Evolutionary conservation across 257 asterid species (phyloP).

Genomic region (Lantana camara): DNA sequence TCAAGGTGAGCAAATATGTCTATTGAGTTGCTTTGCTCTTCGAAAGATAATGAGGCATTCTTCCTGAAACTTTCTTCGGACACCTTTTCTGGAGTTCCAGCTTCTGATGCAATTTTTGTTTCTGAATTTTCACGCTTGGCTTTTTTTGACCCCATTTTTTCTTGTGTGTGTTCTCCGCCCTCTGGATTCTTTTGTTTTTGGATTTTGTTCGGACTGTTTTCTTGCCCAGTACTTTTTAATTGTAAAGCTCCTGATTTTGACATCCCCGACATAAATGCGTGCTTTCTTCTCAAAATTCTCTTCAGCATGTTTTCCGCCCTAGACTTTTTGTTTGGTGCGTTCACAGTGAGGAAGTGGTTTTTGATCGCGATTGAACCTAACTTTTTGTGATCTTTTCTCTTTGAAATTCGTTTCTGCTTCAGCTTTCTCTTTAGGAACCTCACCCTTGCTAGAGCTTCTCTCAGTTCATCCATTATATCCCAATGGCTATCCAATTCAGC

Average conservation of each 20-base stretch:
- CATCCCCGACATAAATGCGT: constrained; percentile 16
- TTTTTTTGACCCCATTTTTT: constrained; percentile 22
- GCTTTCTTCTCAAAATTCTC: constrained; percentile 25
- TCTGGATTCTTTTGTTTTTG: constrained; percentile 22
- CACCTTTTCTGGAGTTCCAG: too few species aligned
- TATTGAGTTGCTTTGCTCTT: too few species aligned
- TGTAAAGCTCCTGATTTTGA: constrained; percentile 32
- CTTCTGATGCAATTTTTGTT: constrained; percentile 2
- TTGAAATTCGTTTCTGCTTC: constrained; percentile 22
- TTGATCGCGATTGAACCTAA: too few species aligned
- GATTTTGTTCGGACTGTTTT: constrained; percentile 22
- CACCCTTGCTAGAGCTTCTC: constrained; percentile 45
- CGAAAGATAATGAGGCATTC: too few species aligned
- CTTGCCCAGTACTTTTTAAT: constrained; percentile 31
- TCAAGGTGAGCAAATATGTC: constrained; percentile 16
- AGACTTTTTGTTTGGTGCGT: constrained; percentile 16
- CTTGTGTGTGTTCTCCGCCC: constrained; percentile 10
- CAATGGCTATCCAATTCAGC: constrained; percentile 18
- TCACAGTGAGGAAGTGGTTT: too few species aligned
- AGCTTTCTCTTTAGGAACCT: constrained; percentile 35
- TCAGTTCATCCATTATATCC: constrained; percentile 37
- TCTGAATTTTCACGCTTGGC: constrained; percentile 16
- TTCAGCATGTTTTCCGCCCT: neutral
- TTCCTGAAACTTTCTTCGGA: too few species aligned
- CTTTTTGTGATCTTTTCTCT: too few species aligned